Conservation (phyloP, 176 grass and related monocot species). For the Oryza australiensis region DNA sequence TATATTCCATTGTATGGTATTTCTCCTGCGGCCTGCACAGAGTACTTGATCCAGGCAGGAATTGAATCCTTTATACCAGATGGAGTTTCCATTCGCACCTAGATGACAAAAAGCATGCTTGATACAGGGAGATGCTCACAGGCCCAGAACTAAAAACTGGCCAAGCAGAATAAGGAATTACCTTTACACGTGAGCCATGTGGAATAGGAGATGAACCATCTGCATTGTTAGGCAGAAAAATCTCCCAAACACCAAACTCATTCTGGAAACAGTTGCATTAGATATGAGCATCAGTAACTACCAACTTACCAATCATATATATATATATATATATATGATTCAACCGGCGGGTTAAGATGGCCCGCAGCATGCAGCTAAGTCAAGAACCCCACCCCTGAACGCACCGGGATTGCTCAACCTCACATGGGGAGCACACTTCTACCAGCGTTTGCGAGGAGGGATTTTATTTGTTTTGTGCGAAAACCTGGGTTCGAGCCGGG, state of each 20-base stretch:
- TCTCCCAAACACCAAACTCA: conserved; percentile 88
- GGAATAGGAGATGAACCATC: conserved; percentile 81
- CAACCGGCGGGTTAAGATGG: too few species aligned
- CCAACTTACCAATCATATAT: conserved; percentile 15
- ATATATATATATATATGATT: too few species aligned
- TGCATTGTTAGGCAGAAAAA: conserved; percentile 90
- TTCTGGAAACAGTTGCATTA: conserved; percentile 56
- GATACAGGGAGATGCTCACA: conserved; percentile 25
- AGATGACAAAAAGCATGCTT: conserved; percentile 17
- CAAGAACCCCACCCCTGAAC: too few species aligned
- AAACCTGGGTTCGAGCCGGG: too few species aligned
- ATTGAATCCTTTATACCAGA: conserved; percentile 95
- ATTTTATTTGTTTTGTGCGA: too few species aligned
- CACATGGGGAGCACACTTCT: too few species aligned
- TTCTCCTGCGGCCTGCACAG: conserved; percentile 77
- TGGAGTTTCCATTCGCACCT: conserved; percentile 97
- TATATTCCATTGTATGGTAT: conserved; percentile 97
- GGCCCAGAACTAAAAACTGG: neutral
- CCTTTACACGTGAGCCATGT: conserved; percentile 91
- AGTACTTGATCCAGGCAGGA: conserved; percentile 97
- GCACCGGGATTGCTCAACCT: too few species aligned
- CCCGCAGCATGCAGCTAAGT: too few species aligned
- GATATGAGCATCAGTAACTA: conserved; percentile 35
- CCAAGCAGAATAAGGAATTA: conserved; percentile 30
- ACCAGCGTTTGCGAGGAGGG: too few species aligned